These are phyloP conservation scores for Penicillium desertorum DNA, from an alignment of 495 filamentous ascomycete species.

Conservation along the genomic window DNA sequence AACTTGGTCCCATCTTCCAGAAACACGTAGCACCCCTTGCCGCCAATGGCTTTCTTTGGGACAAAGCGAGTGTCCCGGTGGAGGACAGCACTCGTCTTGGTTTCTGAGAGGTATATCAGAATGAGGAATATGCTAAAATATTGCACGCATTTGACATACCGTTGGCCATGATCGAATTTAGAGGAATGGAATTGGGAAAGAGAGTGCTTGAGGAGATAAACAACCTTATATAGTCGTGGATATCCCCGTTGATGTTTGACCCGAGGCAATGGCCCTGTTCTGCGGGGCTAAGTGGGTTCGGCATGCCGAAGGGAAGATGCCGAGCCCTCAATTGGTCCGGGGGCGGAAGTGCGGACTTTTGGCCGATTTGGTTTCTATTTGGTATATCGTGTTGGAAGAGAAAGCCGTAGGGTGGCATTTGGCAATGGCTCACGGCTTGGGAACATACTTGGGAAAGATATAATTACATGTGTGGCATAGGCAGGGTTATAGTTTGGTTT, in stretches of 20 bases:
- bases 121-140: not conserved
- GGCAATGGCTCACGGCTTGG: too few relatives aligned
- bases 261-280: conserved; percentile 23
- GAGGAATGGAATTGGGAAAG: not conserved
- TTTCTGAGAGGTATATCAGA: conserved; percentile 11
- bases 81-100: conserved; percentile 38
- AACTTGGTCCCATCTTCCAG: conserved; percentile 62
- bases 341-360: not conserved
- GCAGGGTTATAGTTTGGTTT: not conserved
- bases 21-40: conserved; percentile 46
- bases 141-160: conserved; percentile 4
- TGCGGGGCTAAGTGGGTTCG: conserved; percentile 29
- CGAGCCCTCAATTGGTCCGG: conserved; percentile 31
- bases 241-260: conserved; percentile 5
- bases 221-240: conserved; percentile 13
- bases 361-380: not conserved
- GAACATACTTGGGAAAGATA: not conserved
- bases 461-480: not conserved
- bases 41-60: conserved; percentile 43
- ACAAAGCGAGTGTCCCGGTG: conserved; percentile 43
- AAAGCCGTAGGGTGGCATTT: too few relatives aligned
- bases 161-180: not conserved
- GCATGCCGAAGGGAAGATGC: conserved; percentile 37
- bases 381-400: not conserved
- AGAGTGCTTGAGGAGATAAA: not conserved